Base-by-base conservation (phyloP, 2,329 filamentous ascomycete species). In the Madurella mycetomatis region DNA sequence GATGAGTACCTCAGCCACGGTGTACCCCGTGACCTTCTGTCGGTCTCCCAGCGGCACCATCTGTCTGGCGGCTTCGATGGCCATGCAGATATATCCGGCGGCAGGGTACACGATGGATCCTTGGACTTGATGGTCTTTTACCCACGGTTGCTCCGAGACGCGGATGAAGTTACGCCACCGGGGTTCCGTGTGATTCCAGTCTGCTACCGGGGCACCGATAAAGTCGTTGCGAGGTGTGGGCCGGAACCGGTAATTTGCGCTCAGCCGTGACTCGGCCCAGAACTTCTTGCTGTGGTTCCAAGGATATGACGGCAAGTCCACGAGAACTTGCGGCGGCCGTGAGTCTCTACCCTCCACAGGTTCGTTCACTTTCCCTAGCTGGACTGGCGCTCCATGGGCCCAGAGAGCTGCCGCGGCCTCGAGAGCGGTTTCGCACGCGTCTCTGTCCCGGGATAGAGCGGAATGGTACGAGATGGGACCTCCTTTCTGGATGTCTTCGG, bases 101-200 rank as follows among this genome's bases (percentile, higher is more conserved):
- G 70, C 74, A 40, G 76, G 73, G 49, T 74, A 76, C 53, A 79
- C 70, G 51, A 74, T 72, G 34, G 76, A 72, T 54, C 69, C 74
- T 37, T 75, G 67, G 59, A 79, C 74, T 42, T 66, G 61, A 62
- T 80, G 77, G 60, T 79, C 75, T 45, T 72, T 66, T n/a, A 76
- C 69, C 60, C 79, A 80, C 7, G 70, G 68, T 1, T 69, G 43
- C 47, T 70, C 66, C 5, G 58, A 54, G 4, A 64, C 58, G 15
- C 63, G 64, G n/a, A 70, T 57, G 16, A 67, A 60, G 42, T 69
- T 67, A 0, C 67, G 63, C 67, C 67, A 71, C 13, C 58, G 62
- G 1, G 67, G 67, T 45, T 66, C 63, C 5, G 56, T 55, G 11
- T 64, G 62, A 40, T 66, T 66, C 63, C 62, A 65, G 34, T 60